Conservation (phyloP, 139 green algal species). For the Micractinium conductrix region DNA sequence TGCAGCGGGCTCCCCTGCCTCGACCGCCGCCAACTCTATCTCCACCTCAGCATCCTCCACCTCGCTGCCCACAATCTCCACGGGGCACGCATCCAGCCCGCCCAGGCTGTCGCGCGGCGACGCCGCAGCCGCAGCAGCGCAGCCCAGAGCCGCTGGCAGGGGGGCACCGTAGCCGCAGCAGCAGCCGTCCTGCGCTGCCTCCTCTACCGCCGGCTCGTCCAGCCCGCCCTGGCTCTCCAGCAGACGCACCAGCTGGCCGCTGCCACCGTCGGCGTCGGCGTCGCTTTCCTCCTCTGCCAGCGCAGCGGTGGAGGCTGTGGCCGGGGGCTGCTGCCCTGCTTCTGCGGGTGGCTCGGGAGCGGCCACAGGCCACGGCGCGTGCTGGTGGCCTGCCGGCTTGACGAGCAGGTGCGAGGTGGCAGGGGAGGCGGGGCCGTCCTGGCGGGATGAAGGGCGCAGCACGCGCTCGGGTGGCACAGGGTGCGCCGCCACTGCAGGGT, state of each 20-base stretch:
- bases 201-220: not conserved
- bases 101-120: too few species aligned
- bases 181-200: not conserved
- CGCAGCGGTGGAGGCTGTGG: not conserved
- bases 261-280: not conserved
- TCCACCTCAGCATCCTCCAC: constrained; percentile 11
- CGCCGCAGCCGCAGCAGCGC: too few species aligned
- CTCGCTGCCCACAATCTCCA: not conserved
- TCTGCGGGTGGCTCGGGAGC: too few species aligned
- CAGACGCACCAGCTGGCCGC: not conserved
- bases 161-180: not conserved
- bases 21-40: not conserved
- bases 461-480: not conserved
- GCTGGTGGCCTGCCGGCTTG: not conserved
- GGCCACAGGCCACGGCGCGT: too few species aligned
- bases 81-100: not conserved
- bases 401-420: not conserved
- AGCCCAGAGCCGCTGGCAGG: too few species aligned
- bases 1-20: not conserved
- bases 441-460: constrained; percentile 29
- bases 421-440: not conserved
- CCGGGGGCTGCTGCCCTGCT: not conserved
- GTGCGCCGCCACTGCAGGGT: too few species aligned
- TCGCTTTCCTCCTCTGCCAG: not conserved
- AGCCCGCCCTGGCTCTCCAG: not conserved